These are phyloP conservation scores for Ogataea ganodermae DNA, from an alignment of 805 yeast genomes.

Conservation along the genomic window DNA sequence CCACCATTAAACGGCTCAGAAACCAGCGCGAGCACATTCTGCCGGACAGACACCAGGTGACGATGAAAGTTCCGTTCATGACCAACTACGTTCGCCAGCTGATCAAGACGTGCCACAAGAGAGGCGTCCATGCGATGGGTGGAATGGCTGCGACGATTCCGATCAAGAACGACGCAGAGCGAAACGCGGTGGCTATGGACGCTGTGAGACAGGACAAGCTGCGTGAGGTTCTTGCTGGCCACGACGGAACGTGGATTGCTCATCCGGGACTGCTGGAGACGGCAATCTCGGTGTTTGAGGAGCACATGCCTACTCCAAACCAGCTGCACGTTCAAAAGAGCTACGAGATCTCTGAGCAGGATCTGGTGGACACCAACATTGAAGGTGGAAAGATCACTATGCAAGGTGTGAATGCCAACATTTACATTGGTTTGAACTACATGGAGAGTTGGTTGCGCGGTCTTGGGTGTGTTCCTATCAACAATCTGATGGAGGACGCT, in stretches of 20 bases:
- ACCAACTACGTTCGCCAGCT: constrained; percentile 71
- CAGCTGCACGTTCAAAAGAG: constrained; percentile 58
- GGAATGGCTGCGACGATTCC: constrained; percentile 92
- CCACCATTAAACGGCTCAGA: constrained; percentile 74
- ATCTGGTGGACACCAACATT: constrained; percentile 64
- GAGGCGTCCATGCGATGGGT: constrained; percentile 86
- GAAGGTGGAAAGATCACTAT: constrained; percentile 64
- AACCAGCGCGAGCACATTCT: constrained; percentile 65
- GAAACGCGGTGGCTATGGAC: constrained; percentile 66
- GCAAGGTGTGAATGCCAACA: constrained; percentile 69
- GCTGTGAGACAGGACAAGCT: constrained; percentile 75
- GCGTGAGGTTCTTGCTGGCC: constrained; percentile 76
- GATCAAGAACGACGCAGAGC: constrained; percentile 65
- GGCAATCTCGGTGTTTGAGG: constrained; percentile 70
- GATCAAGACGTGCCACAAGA: constrained; percentile 71
- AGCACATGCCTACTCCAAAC: constrained; percentile 81
- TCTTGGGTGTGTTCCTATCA: constrained; percentile 82
- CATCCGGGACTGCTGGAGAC: constrained; percentile 80
- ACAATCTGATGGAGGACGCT: constrained; percentile 86
- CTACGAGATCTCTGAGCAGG: constrained; percentile 49
- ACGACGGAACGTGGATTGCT: constrained; percentile 90
- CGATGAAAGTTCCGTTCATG: constrained; percentile 84
- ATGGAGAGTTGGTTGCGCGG: constrained; percentile 88
- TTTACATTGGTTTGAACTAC: constrained; percentile 74
- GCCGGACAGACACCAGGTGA: constrained; percentile 79